A percentile compares a stretch with the other conserved stretches of the same genome.
These are phyloP conservation scores for Chrysophaeum taylorii DNA, from an alignment of 352 stramenopile species.

Conservation along the genomic window DNA sequence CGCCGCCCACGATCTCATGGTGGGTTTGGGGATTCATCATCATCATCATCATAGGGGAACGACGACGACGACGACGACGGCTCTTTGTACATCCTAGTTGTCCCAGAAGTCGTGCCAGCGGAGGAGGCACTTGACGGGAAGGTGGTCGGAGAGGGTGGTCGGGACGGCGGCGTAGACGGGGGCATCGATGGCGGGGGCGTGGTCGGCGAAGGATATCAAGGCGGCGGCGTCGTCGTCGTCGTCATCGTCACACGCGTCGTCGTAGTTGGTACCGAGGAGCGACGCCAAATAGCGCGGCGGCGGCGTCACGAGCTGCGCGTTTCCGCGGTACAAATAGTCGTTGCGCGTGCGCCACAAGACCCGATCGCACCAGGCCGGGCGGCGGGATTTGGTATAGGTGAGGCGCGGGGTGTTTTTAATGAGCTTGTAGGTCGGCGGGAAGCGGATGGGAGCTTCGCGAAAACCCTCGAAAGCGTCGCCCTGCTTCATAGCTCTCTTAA, in stretches of 20 bases:
- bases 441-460: not conserved
- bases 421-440: slow-evolving; percentile 13
- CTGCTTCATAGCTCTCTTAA: not conserved
- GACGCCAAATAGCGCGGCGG: no score
- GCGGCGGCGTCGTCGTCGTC: not conserved
- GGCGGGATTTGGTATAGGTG: not conserved
- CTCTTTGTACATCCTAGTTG: not conserved
- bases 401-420: not conserved
- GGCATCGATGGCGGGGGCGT: no score
- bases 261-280: no score
- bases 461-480: slow-evolving; percentile 10
- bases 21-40: not conserved
- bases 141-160: not conserved
- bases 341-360: slow-evolving; percentile 5
- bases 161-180: no score
- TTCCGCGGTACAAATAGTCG: no score
- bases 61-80: no score
- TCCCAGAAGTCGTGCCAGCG: not conserved
- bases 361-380: slow-evolving; percentile 11
- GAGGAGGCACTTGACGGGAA: not conserved
- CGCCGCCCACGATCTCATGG: not conserved
- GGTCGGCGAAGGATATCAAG: not conserved
- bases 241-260: not conserved
- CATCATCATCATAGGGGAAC: no score
- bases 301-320: no score